phyloP scores from a whole-genome alignment of 129 eudicot species.

The Flaveria bidentis region DNA sequence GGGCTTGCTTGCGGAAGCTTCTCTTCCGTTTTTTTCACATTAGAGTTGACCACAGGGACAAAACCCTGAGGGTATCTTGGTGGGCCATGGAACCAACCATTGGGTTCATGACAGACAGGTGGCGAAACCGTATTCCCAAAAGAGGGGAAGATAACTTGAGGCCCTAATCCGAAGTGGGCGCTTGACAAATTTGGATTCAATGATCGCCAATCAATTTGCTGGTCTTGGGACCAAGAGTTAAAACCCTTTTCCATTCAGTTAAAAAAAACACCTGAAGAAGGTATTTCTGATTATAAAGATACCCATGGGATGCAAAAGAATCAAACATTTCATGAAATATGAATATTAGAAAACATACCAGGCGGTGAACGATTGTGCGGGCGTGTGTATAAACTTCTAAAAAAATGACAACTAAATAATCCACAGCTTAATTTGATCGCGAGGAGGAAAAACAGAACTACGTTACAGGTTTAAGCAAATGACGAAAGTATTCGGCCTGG shows the following conservation, averaged over 20 bases:
- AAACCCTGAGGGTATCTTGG: conserved; percentile 38
- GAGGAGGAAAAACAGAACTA: conserved; percentile 43
- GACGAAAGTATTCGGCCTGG: conserved; percentile 98
- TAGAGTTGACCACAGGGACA: conserved; percentile 42
- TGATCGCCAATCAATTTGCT: conserved; percentile 31
- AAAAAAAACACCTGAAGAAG: conserved; percentile 46
- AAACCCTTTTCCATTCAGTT: conserved; percentile 66
- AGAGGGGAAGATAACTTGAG: conserved; percentile 35
- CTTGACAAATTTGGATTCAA: conserved; percentile 37
- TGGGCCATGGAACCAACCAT: conserved; percentile 55
- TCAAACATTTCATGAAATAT: neutral
- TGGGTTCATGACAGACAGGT: conserved; percentile 33
- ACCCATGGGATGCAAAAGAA: conserved; percentile 22
- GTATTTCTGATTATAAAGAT: neutral
- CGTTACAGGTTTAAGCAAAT: conserved; percentile 96
- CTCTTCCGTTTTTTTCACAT: conserved; percentile 24
- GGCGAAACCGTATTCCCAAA: conserved; percentile 42
- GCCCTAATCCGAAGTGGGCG: conserved; percentile 40
- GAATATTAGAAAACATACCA: conserved; percentile 33
- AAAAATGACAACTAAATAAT: conserved; percentile 45
- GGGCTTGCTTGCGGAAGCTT: conserved; percentile 32
- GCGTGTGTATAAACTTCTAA: conserved; percentile 38
- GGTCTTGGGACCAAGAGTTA: conserved; percentile 57
- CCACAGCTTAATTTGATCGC: conserved; percentile 58
- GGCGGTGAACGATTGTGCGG: conserved; percentile 19